These are phyloP conservation scores for Salix caprea DNA, from an alignment of 345 rosid species.

Conservation along the genomic window DNA sequence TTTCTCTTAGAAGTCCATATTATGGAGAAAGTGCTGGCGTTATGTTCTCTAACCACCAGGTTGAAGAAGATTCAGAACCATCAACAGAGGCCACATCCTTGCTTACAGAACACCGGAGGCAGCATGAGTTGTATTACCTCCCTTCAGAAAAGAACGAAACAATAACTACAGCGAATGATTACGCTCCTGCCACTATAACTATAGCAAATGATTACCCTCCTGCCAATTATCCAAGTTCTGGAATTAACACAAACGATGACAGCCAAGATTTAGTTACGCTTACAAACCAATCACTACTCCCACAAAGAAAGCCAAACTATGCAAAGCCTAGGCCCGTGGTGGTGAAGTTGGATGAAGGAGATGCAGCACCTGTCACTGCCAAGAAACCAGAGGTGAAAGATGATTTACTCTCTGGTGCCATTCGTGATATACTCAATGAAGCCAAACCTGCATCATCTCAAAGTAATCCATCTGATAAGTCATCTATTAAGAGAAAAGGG, in stretches of 20 bases:
- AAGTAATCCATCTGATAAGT: conserved; percentile 21
- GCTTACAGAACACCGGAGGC: conserved; percentile 84
- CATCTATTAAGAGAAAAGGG: conserved; percentile 53
- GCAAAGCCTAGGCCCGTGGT: conserved; percentile 89
- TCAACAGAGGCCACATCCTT: conserved; percentile 63
- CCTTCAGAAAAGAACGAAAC: conserved; percentile 51
- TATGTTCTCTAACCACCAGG: conserved; percentile 33
- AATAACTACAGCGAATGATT: conserved; percentile 36
- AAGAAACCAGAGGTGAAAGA: conserved; percentile 38
- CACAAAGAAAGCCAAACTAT: conserved; percentile 50
- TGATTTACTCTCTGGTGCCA: conserved; percentile 56
- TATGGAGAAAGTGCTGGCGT: conserved; percentile 38
- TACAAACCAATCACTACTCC: conserved; percentile 47
- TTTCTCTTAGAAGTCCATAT: conserved; percentile 34
- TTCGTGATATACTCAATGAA: conserved; percentile 60
- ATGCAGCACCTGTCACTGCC: conserved; percentile 23
- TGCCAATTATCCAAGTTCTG: conserved; percentile 54
- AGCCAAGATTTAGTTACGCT: conserved; percentile 46
- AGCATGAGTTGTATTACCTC: conserved; percentile 78
- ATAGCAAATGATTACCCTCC: conserved; percentile 63
- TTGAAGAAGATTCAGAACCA: conserved; percentile 53
- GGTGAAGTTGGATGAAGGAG: conserved; percentile 79
- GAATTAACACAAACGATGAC: conserved; percentile 30
- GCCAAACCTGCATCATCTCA: conserved; percentile 24
- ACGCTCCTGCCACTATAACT: conserved; percentile 59